Percentiles rank a stretch among this genome's conserved stretches.
Evolutionary conservation across 768 basidiomycete genomes (phyloP).

Genomic region (Tulasnella sp.): DNA sequence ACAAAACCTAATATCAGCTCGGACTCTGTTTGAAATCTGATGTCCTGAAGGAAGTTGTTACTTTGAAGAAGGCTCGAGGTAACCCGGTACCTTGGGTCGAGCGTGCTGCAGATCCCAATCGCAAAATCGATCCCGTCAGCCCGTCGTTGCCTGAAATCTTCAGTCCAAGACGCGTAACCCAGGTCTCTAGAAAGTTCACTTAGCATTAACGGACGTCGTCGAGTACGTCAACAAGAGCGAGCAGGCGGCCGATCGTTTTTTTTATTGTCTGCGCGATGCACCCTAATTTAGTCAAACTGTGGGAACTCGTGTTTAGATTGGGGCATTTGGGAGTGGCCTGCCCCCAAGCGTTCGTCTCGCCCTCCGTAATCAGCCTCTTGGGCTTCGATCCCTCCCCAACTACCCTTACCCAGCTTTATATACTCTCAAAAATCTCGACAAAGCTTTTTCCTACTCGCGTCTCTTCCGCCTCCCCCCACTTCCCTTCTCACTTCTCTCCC

Average conservation of each 20-base stretch:
- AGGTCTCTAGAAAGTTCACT: background rate
- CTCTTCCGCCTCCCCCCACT: background rate
- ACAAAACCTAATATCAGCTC: background rate
- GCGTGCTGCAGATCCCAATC: background rate
- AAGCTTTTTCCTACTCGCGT: background rate
- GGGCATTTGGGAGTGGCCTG: background rate
- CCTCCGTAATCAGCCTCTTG: constrained; percentile 6
- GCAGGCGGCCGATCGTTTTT: background rate
- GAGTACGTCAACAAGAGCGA: background rate
- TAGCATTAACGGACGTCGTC: background rate
- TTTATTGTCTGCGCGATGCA: background rate
- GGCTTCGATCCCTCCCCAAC: constrained; percentile 2
- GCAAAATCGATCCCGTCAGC: background rate
- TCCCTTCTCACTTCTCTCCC: background rate
- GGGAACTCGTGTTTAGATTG: background rate
- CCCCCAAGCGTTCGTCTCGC: constrained; percentile 6
- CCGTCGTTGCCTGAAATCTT: background rate
- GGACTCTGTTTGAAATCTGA: background rate
- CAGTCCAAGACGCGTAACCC: background rate
- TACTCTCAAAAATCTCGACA: background rate
- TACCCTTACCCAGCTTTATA: background rate
- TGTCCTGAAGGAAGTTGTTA: background rate
- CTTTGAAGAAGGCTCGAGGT: background rate
- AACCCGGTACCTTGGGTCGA: background rate
- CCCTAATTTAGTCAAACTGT: background rate